These are phyloP conservation scores for Eucalyptus pumila DNA, from an alignment of 345 rosid genomes.

Conservation along the genomic window DNA sequence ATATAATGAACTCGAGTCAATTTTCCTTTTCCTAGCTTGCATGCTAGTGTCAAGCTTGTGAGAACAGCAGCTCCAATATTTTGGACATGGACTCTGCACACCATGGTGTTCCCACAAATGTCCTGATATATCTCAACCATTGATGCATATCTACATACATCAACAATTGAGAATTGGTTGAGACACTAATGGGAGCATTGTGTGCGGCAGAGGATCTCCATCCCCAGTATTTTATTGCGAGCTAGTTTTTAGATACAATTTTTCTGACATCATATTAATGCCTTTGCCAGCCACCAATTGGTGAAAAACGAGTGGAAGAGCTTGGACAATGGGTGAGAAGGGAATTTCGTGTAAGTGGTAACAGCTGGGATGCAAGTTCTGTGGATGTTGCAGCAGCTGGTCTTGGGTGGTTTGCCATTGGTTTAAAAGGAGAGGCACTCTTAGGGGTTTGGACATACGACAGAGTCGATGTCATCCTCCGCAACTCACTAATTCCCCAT, in stretches of 20 bases:
- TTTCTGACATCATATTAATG: background rate
- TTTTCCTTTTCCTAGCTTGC: background rate
- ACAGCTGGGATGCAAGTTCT: constrained; percentile 72
- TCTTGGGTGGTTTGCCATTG: constrained; percentile 82
- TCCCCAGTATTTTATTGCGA: background rate
- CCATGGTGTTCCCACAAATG: background rate
- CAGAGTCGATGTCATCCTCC: constrained; percentile 57
- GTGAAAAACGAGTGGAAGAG: constrained; percentile 56
- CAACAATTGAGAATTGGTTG: background rate
- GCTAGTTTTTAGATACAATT: background rate
- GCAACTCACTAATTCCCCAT: constrained; percentile 61
- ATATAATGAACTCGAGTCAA: background rate
- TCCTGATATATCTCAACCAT: background rate
- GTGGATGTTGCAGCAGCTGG: constrained; percentile 80
- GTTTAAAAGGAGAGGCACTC: constrained; percentile 70
- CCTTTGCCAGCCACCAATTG: constrained; percentile 72
- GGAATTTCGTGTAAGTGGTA: constrained; percentile 50
- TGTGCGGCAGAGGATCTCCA: background rate
- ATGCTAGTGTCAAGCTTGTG: background rate
- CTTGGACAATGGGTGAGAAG: constrained; percentile 77
- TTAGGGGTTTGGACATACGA: constrained; percentile 83
- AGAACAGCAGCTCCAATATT: background rate
- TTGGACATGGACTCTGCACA: background rate
- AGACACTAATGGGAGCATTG: background rate
- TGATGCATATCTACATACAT: background rate